A percentile compares a stretch with the other conserved stretches of the same genome.
Evolutionary conservation across 2,329 filamentous ascomycete species (phyloP).

Genomic region (Fusarium armeniacum): DNA sequence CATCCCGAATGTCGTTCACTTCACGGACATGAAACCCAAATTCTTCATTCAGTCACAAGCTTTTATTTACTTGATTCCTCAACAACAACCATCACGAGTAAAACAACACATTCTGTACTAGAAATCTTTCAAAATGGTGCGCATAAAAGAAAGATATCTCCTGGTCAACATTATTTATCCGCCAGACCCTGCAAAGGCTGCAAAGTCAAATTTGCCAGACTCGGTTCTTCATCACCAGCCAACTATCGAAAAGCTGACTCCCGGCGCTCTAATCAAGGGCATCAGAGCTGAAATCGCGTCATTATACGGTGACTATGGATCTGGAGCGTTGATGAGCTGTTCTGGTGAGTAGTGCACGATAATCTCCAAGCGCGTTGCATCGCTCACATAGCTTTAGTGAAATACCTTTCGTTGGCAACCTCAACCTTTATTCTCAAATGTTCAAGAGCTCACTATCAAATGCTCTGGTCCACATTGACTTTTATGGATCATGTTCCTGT

Average conservation of each 20-base stretch:
- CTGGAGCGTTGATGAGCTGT: constrained; percentile 79
- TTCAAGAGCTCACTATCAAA: constrained; percentile 82
- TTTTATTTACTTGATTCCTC: constrained; percentile 10
- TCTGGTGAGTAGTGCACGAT: constrained; percentile 66
- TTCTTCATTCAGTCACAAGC: constrained; percentile 27
- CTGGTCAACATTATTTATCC: constrained; percentile 96
- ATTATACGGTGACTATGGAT: constrained; percentile 90
- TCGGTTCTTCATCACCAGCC: constrained; percentile 84
- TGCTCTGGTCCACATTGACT: constrained; percentile 91
- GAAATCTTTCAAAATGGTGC: constrained; percentile 76
- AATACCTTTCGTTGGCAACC: constrained; percentile 92
- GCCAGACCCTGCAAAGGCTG: constrained; percentile 59
- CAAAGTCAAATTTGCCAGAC: constrained; percentile 63
- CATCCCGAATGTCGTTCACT: constrained; percentile 39
- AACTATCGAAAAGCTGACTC: constrained; percentile 78
- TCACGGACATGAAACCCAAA: constrained; percentile 21
- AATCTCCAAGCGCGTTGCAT: not conserved
- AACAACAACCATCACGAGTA: constrained; percentile 5
- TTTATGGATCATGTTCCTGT: constrained; percentile 80
- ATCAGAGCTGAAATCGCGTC: constrained; percentile 78
- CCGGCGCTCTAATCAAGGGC: constrained; percentile 74
- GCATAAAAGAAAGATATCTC: constrained; percentile 95
- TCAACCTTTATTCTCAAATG: constrained; percentile 93
- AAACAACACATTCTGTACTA: not conserved
- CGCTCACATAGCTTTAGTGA: constrained; percentile 68